Conservation (phyloP, 2,329 filamentous ascomycete genomes). For the Paracamarosporium sp. region DNA sequence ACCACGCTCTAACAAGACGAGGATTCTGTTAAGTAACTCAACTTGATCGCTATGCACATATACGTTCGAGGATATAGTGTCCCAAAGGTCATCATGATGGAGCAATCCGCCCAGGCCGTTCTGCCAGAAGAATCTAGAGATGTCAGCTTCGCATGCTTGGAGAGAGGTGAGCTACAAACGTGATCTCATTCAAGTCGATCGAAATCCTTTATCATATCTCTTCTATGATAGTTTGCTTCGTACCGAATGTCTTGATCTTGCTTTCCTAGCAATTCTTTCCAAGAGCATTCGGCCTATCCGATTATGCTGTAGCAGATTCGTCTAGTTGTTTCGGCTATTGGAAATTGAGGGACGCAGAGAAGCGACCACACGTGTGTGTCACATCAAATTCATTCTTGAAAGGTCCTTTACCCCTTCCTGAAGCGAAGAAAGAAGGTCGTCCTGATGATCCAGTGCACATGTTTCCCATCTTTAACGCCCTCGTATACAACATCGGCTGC, state of each 20-base stretch:
- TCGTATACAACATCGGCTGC: slow-evolving; percentile 49
- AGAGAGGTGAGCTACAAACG: slow-evolving; percentile 5
- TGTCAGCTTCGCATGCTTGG: neutral
- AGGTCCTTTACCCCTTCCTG: neutral
- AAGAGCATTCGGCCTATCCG: neutral
- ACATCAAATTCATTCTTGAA: slow-evolving; percentile 9
- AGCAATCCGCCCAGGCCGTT: slow-evolving; percentile 27
- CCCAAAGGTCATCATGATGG: slow-evolving; percentile 33
- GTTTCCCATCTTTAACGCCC: slow-evolving; percentile 38
- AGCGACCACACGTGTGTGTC: slow-evolving; percentile 1
- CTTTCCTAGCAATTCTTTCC: neutral
- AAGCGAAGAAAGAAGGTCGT: slow-evolving; percentile 28
- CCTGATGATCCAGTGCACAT: slow-evolving; percentile 45
- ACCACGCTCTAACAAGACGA: slow-evolving; percentile 18
- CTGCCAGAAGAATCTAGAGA: slow-evolving; percentile 22
- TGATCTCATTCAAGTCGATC: slow-evolving; percentile 21
- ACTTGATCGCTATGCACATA: slow-evolving; percentile 28
- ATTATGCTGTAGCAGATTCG: neutral
- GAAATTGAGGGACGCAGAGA: neutral
- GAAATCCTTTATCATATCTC: slow-evolving; percentile 14
- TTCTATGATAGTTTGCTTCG: neutral
- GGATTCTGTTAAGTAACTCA: slow-evolving; percentile 11
- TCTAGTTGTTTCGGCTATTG: neutral
- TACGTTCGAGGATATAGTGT: slow-evolving; percentile 29
- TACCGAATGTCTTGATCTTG: neutral